Percentiles rank a stretch among this genome's conserved stretches.
phyloP scores from a whole-genome alignment of 306 rosid species.

The Geum urbanum region DNA sequence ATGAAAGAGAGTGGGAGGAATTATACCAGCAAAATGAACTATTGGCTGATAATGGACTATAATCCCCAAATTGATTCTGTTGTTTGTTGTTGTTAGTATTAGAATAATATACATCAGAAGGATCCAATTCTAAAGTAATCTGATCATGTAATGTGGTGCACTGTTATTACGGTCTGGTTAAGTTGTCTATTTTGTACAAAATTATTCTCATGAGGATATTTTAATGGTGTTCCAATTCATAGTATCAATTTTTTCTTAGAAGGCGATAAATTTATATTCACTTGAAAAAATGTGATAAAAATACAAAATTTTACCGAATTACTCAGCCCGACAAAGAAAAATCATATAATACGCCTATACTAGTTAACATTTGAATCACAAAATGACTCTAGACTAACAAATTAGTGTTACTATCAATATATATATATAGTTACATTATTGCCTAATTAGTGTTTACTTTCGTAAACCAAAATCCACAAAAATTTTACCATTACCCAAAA shows the following conservation, averaged over 20 bases:
- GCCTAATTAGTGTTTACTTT: not conserved
- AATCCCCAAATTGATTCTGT: conserved; percentile 2
- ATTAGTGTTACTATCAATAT: too few relatives aligned
- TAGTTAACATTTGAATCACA: too few relatives aligned
- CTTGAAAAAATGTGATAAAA: too few relatives aligned
- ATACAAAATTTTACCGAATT: too few relatives aligned
- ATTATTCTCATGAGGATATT: conserved; percentile 18
- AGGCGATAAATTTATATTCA: too few relatives aligned
- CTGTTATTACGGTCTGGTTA: conserved; percentile 2
- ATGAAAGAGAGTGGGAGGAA: not conserved
- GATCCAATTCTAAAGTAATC: conserved; percentile 15
- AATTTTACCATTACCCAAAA: not conserved
- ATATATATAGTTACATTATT: too few relatives aligned
- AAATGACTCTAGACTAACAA: too few relatives aligned
- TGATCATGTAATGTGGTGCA: conserved; percentile 11
- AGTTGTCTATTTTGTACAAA: conserved; percentile 11
- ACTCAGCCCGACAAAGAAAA: too few relatives aligned
- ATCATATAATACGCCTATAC: too few relatives aligned
- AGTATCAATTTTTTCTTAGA: too few relatives aligned
- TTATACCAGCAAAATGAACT: not conserved
- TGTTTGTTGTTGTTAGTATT: not conserved
- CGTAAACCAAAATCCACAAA: not conserved
- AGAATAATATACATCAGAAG: not conserved
- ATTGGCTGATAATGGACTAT: not conserved
- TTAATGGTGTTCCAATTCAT: not conserved